phyloP scores from a whole-genome alignment of 2,329 filamentous ascomycete genomes.

The Penicillium sp. region DNA sequence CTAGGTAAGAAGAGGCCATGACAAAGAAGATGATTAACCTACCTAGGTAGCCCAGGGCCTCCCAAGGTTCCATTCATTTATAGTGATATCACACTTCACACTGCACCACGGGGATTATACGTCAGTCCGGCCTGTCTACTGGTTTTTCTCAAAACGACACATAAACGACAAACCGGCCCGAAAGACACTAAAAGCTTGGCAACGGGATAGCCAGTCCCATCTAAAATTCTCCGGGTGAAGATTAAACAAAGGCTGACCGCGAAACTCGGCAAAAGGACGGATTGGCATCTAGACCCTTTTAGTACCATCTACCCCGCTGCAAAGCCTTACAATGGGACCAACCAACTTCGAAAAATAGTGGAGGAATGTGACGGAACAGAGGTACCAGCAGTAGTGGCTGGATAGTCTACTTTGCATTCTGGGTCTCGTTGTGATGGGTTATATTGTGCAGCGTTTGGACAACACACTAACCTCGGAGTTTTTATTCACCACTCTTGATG shows the following conservation, averaged over 20 bases:
- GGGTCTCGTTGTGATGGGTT: not conserved
- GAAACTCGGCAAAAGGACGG: slow-evolving; percentile 8
- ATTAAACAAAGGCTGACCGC: slow-evolving; percentile 3
- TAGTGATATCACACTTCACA: not conserved
- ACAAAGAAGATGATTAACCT: not conserved
- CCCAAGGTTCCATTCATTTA: no score
- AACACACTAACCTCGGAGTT: not conserved
- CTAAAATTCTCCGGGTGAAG: not conserved
- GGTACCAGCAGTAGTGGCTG: not conserved
- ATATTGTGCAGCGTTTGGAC: not conserved
- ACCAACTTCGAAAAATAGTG: not conserved
- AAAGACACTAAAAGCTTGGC: slow-evolving; percentile 5
- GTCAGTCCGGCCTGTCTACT: slow-evolving; percentile 7
- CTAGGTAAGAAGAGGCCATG: no score
- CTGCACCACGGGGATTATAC: not conserved
- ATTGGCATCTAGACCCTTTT: slow-evolving; percentile 18
- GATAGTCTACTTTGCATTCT: not conserved
- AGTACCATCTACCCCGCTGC: slow-evolving; percentile 6
- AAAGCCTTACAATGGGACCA: not conserved
- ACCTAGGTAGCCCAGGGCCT: no score
- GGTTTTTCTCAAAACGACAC: slow-evolving; percentile 8
- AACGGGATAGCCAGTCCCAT: slow-evolving; percentile 13
- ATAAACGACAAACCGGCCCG: slow-evolving; percentile 1
- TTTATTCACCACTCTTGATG: no score
- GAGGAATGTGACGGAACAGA: not conserved